phyloP scores from a whole-genome alignment of 345 rosid genomes.

The Arabidopsis arenosa region DNA sequence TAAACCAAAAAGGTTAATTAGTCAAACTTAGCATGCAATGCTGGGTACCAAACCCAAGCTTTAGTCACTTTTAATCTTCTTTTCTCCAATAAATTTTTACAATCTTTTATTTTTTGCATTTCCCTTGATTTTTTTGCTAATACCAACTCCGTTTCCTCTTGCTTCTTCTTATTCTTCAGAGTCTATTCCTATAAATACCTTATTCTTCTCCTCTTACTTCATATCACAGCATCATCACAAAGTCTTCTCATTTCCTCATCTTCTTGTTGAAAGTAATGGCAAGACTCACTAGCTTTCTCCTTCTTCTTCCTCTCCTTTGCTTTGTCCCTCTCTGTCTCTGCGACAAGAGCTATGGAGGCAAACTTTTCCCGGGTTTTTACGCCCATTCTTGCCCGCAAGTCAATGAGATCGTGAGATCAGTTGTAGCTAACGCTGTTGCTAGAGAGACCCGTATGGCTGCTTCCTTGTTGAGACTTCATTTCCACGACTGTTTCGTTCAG shows the following conservation, averaged over 20 bases:
- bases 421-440: constrained; percentile 64
- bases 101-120: background rate
- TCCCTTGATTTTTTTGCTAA: constrained; percentile 29
- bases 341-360: constrained; percentile 43
- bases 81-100: background rate
- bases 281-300: constrained; percentile 42
- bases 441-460: constrained; percentile 83
- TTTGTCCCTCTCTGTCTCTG: constrained; percentile 54
- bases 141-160: constrained; percentile 53
- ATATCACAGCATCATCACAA: constrained; percentile 36
- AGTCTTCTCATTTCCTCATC: constrained; percentile 24
- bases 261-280: constrained; percentile 46
- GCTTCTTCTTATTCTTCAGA: constrained; percentile 28
- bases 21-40: constrained; percentile 39
- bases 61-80: constrained; percentile 16
- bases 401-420: constrained; percentile 56
- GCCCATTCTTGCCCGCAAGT: constrained; percentile 72
- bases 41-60: constrained; percentile 50
- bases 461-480: constrained; percentile 77
- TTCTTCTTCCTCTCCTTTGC: constrained; percentile 55
- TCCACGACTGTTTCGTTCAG: constrained; percentile 92
- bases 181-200: constrained; percentile 28
- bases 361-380: constrained; percentile 63
- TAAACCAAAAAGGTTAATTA: constrained; percentile 29
- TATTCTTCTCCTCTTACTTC: constrained; percentile 25